Percentiles rank a stretch among this genome's conserved stretches.
phyloP scores from a whole-genome alignment of 2,329 filamentous ascomycete species.

The Lomentospora prolificans region DNA sequence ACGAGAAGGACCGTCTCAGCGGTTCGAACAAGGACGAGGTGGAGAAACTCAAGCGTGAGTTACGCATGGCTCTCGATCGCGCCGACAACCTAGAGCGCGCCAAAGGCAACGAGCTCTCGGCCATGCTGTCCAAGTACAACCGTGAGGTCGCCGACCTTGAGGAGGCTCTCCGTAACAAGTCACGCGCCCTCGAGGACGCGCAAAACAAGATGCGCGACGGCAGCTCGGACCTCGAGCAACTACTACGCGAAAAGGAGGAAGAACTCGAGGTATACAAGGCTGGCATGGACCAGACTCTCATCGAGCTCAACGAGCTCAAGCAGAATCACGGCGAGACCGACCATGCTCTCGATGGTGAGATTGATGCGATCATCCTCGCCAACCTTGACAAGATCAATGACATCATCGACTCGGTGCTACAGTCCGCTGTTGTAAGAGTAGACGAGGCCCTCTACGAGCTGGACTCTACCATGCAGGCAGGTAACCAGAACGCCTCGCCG shows the following conservation, averaged over 20 bases:
- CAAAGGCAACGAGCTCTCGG: constrained; percentile 91
- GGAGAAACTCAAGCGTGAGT: constrained; percentile 87
- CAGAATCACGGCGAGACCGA: constrained; percentile 67
- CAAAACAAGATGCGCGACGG: constrained; percentile 70
- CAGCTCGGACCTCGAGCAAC: constrained; percentile 73
- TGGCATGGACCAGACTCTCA: constrained; percentile 89
- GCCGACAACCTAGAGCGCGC: constrained; percentile 85
- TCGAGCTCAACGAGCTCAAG: constrained; percentile 85
- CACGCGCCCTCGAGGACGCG: constrained; percentile 73
- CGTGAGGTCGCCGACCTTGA: constrained; percentile 95
- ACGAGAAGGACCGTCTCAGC: constrained; percentile 80
- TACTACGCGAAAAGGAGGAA: constrained; percentile 88
- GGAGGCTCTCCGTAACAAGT: constrained; percentile 82
- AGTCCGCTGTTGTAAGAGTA: constrained; percentile 84
- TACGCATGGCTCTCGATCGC: constrained; percentile 82
- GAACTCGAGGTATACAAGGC: constrained; percentile 97
- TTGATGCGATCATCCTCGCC: constrained; percentile 78
- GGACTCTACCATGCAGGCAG: constrained; percentile 95
- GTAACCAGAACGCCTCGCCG: constrained; percentile 94
- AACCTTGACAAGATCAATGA: constrained; percentile 92
- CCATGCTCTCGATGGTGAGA: constrained; percentile 74
- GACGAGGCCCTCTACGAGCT: constrained; percentile 96
- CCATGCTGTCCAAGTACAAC: constrained; percentile 92
- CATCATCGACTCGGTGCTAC: constrained; percentile 92
- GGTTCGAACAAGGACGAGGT: constrained; percentile 87